phyloP scores from a whole-genome alignment of 2,329 filamentous ascomycete species.

The Neurospora crassa region DNA sequence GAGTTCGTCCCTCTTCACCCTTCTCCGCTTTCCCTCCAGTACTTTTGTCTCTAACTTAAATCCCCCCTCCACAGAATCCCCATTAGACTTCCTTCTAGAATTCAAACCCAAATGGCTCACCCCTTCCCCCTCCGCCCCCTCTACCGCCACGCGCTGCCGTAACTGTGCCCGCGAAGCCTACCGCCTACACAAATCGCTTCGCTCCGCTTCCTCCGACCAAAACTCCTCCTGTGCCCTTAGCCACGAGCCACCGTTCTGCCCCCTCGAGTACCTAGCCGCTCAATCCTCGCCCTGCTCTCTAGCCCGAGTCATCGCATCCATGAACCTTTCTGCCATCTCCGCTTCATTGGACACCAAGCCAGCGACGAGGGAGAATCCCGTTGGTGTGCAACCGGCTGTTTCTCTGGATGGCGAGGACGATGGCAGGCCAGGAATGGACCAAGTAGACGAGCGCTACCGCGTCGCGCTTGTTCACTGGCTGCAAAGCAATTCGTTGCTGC shows the following conservation, averaged over 20 bases:
- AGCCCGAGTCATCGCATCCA: constrained; percentile 1
- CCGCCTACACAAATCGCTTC: constrained; percentile 21
- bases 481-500: constrained; percentile 27
- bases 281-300: constrained; percentile 6
- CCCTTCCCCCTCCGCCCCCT: constrained; percentile 64
- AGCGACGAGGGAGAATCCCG: constrained; percentile 16
- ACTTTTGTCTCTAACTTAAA: no score
- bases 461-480: constrained; percentile 27
- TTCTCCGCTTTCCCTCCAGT: not conserved
- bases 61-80: not conserved
- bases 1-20: constrained; percentile 13
- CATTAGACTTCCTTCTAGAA: constrained; percentile 43
- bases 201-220: constrained; percentile 7
- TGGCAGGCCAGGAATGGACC: not conserved
- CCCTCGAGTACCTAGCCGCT: constrained; percentile 45
- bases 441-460: constrained; percentile 19
- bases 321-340: constrained; percentile 11
- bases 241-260: constrained; percentile 39
- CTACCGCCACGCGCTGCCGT: constrained; percentile 54
- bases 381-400: constrained; percentile 16
- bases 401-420: not conserved
- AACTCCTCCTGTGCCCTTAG: not conserved
- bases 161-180: constrained; percentile 54
- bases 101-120: constrained; percentile 81
- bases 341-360: constrained; percentile 24